These are phyloP conservation scores for Actinidia chinensis DNA, from an alignment of 179 eudicot species.

Conservation along the genomic window DNA sequence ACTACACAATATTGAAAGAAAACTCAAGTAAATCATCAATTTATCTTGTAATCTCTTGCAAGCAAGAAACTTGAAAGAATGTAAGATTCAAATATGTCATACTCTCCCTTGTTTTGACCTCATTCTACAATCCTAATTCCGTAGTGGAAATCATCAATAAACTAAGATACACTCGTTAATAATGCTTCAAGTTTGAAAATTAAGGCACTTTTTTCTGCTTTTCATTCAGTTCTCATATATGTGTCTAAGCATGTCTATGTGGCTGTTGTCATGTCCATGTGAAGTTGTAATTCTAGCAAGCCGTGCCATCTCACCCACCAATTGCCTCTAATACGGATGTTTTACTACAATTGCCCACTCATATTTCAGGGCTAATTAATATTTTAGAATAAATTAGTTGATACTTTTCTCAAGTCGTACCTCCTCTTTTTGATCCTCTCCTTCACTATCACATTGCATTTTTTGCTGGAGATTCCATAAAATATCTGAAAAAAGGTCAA, in stretches of 20 bases:
- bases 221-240: background rate
- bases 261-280: background rate
- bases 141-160: background rate
- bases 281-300: no score
- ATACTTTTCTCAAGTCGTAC: conserved; percentile 23
- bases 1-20: background rate
- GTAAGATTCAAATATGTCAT: background rate
- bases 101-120: background rate
- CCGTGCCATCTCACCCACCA: background rate
- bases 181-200: no score
- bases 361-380: background rate
- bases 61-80: no score
- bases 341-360: background rate
- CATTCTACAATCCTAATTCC: background rate
- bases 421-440: conserved; percentile 53
- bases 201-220: background rate
- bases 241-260: background rate
- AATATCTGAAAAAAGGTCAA: conserved; percentile 1
- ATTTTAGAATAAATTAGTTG: background rate
- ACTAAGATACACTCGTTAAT: background rate
- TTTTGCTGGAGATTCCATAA: conserved; percentile 32
- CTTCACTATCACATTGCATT: conserved; percentile 34
- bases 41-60: no score
- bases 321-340: background rate
- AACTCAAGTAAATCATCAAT: no score